Percentiles rank a stretch among this genome's conserved stretches.
These are phyloP conservation scores for Backusella macrospora DNA, from an alignment of 192 early-diverging fungal species.

Conservation along the genomic window DNA sequence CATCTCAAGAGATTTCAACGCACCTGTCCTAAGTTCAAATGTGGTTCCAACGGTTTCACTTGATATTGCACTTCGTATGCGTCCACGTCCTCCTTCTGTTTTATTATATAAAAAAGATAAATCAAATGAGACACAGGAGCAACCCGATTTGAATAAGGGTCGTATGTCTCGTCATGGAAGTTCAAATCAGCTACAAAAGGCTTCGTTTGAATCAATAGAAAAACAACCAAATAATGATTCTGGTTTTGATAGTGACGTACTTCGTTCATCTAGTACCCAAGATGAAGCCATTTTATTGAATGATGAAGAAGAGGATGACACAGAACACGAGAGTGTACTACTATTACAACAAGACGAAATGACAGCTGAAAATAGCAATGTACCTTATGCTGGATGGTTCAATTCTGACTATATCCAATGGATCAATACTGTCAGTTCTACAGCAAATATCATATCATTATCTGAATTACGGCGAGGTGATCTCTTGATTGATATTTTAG, in stretches of 20 bases:
- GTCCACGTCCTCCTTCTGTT: slow-evolving; percentile 51
- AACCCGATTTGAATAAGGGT: too few relatives aligned
- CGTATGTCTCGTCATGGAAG: background rate
- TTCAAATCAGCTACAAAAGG: background rate
- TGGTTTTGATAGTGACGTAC: slow-evolving; percentile 21
- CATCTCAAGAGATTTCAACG: slow-evolving; percentile 54
- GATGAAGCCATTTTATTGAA: background rate
- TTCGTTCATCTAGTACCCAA: slow-evolving; percentile 3
- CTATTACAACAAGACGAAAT: background rate
- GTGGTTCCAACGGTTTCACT: slow-evolving; percentile 56
- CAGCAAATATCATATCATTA: slow-evolving; percentile 35
- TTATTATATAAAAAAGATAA: slow-evolving; percentile 30
- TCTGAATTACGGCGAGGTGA: slow-evolving; percentile 50
- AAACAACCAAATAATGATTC: slow-evolving; percentile 10
- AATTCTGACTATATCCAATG: slow-evolving; percentile 50
- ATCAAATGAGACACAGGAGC: too few relatives aligned
- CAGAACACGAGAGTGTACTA: too few relatives aligned
- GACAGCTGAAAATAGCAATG: background rate
- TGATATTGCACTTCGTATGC: slow-evolving; percentile 52
- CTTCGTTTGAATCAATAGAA: background rate
- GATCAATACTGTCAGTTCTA: slow-evolving; percentile 44
- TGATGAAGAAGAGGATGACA: slow-evolving; percentile 29
- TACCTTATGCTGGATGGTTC: slow-evolving; percentile 21
- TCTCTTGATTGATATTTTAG: slow-evolving; percentile 50
- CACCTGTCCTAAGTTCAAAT: slow-evolving; percentile 60